These are phyloP conservation scores for Micractinium sp. DNA, from an alignment of 139 green algal species.

Conservation along the genomic window DNA sequence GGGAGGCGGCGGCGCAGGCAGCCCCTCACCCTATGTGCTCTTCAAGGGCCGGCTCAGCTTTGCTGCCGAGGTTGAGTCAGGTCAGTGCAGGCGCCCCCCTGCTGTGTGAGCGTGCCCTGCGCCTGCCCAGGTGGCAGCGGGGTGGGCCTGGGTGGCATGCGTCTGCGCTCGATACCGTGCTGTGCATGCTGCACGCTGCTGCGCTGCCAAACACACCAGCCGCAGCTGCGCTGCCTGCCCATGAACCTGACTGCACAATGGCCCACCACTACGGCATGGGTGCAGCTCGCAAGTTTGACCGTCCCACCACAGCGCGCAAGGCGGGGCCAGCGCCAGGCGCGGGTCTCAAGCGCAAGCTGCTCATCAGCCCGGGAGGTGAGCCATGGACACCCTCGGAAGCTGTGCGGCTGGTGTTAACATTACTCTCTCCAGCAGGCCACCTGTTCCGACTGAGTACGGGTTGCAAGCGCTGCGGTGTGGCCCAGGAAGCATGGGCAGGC, in stretches of 20 bases:
- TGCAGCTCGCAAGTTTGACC: constrained; percentile 23
- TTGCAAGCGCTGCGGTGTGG: too few species aligned
- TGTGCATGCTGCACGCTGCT: background rate
- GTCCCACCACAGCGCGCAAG: background rate
- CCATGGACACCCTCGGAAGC: too few species aligned
- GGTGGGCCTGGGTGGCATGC: background rate
- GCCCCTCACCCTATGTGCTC: constrained; percentile 1
- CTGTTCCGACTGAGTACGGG: too few species aligned
- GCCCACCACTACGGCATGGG: background rate
- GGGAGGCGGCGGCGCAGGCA: background rate
- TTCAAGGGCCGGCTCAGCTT: constrained; percentile 24
- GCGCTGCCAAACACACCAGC: background rate
- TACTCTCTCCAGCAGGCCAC: too few species aligned
- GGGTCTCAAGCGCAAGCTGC: constrained; percentile 32
- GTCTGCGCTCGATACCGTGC: too few species aligned
- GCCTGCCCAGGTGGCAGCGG: background rate
- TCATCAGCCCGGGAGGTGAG: constrained; percentile 31
- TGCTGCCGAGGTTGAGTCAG: constrained; percentile 9
- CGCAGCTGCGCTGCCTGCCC: background rate
- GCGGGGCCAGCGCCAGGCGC: background rate
- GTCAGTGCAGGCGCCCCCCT: background rate
- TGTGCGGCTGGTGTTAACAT: too few species aligned
- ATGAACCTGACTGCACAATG: too few species aligned
- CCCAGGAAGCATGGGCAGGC: too few species aligned
- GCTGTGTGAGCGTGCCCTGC: background rate